Evolutionary conservation across 768 basidiomycete species (phyloP), one percentile per base, ranked within the genome.

Genomic region (Boletus rubescentipes): DNA sequence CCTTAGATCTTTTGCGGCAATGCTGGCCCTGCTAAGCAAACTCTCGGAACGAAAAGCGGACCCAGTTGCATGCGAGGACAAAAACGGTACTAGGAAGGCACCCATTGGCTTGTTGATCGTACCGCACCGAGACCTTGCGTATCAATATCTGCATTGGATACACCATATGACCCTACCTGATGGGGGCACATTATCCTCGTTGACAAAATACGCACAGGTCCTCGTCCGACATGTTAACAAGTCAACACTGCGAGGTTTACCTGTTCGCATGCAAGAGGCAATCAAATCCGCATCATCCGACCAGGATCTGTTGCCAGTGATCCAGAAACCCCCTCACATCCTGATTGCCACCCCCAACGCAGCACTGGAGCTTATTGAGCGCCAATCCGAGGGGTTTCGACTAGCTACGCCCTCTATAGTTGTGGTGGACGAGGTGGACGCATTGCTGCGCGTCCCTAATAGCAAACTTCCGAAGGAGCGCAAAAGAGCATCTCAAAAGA

Each of bases 401-500:
- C 55, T 87, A 44, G 60, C 67, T 7, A 70, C 68, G 45, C 69
- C 88, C 47, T 79, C 79, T 14, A 79, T 78, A 2, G 77, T 91
- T 43, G 83, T 84, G 34, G 82, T 91, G 50, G 89, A 91, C 58
- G 89, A 91, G 65, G 85, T 82, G 43, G 90, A 91, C 62, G 86
- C 84, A 66, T 72, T 91, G 37, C 73, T 92, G 49, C 81, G 80
- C 54, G 69, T 78, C 6, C 79, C 85, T 18, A 39, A 5, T 9
- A 45, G 67, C 64, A 54, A 76, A 72, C 53, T 68, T 69, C 40
- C 73, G 58, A 62, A 77, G 64, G 76, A 69, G 46, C 65, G 61
- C 46, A 66, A 67, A 53, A 78, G 75, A 61, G 72, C 20, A 3
- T 39, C 72, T 30, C 67, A 68, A 55, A 74, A 70, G 47, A 72